Base-by-base conservation (phyloP, 768 basidiomycete genomes). In the Russula earlei region DNA sequence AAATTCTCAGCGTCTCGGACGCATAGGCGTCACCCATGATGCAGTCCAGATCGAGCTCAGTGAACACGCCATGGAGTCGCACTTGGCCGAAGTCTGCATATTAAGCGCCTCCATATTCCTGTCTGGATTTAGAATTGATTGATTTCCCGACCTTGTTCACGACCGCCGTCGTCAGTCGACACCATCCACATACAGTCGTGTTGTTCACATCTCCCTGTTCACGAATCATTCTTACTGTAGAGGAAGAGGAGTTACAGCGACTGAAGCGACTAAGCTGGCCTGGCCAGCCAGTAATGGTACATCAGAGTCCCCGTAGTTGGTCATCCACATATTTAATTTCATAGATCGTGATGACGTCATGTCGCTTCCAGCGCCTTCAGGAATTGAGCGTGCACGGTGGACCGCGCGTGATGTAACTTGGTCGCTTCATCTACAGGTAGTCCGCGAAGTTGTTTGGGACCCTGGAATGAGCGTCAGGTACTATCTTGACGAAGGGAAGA, bases 31-130 rank as follows among this genome's bases (percentile, higher is more conserved):
- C n/a, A 42, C 15, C n/a, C 47, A 46, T 4, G 51, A 62, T 5
- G 61, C 51, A 14, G 59, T 60, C 42, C 34, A 48, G 9, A 40
- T 64, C 8, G 62, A 63, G 37, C 31, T 64, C 41, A 57, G 59
- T 15, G 54, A 36, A n/a, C 51, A 43, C 8, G 63, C 58, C 8
- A 54, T 64, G 38, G 55, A 60, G 24, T 56, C 55, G 9, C 55
- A 53, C 12, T 33, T 64, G 12, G 53, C 36, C 0, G 63, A 64
- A 17, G 55, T 59, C 34, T 60, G 55, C 47, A 52, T 64, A n/a
- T 42, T 64, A 9, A 37, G 53, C 25, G 58, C 61, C 31, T 63
- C 62, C 15, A 24, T 64, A 15, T 63, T 64, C 42, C 59, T 64
- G 5, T 62, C 60, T 14, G 62, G 62, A 6, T 41, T 24, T 9